Evolutionary conservation across 2,329 filamentous ascomycete species (phyloP).

Genomic region (Aspergillus viridinutans): DNA sequence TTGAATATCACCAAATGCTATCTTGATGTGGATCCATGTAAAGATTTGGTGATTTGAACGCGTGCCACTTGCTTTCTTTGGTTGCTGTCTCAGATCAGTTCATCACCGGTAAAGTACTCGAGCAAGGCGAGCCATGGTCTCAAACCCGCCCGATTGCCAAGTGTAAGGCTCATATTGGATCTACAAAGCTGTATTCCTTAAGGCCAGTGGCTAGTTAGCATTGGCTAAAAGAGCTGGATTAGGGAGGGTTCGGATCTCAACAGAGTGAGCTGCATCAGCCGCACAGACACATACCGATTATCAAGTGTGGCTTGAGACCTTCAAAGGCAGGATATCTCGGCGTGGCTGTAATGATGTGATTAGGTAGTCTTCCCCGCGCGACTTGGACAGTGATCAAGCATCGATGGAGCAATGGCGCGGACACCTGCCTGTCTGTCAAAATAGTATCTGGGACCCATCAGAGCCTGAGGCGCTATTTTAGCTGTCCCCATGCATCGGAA

Average conservation of each 20-base stretch:
- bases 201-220: background rate
- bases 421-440: background rate
- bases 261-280: background rate
- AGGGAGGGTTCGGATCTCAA: background rate
- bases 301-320: background rate
- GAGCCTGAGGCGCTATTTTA: background rate
- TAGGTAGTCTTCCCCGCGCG: background rate
- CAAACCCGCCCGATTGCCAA: background rate
- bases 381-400: background rate
- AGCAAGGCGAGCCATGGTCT: background rate
- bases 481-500: background rate
- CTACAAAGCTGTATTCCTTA: background rate
- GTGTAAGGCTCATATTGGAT: background rate
- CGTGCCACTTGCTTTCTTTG: background rate
- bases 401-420: background rate
- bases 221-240: background rate
- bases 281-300: background rate
- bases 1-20: constrained; percentile 12
- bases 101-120: background rate
- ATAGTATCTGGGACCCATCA: no score
- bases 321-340: background rate
- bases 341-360: background rate
- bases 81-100: background rate
- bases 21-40: constrained; percentile 25
- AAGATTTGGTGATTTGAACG: constrained; percentile 13